Percentiles rank a stretch among this genome's conserved stretches.
These are phyloP conservation scores for Heterobasidion occidentale DNA, from an alignment of 1,284 basidiomycete genomes.

Conservation along the genomic window DNA sequence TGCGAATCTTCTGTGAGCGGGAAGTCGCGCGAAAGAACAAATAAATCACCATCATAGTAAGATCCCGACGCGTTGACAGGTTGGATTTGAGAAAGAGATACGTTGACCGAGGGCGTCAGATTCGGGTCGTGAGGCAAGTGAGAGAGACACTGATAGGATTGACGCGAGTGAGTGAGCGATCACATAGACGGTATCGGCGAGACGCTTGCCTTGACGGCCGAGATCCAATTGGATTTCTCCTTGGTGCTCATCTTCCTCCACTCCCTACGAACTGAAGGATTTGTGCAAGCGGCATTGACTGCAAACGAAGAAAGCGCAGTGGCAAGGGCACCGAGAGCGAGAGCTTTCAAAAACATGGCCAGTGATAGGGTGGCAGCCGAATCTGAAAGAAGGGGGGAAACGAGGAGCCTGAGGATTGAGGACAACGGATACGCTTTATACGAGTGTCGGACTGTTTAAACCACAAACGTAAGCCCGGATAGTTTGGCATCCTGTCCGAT, in stretches of 20 bases:
- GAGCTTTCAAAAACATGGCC: neutral
- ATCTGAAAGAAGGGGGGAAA: neutral
- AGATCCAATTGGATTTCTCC: slow-evolving; percentile 1
- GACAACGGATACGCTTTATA: too few species aligned
- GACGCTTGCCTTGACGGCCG: neutral
- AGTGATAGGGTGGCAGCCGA: neutral
- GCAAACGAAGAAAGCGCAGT: neutral
- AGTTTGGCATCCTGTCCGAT: too few species aligned
- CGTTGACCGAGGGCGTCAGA: slow-evolving; percentile 19
- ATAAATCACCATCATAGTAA: slow-evolving; percentile 22
- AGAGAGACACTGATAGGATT: slow-evolving; percentile 20
- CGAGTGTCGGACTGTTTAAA: too few species aligned
- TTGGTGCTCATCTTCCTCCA: neutral
- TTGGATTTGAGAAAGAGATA: slow-evolving; percentile 19
- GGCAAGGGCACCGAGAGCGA: neutral
- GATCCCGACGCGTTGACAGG: slow-evolving; percentile 24
- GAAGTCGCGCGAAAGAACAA: neutral
- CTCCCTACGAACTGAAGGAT: slow-evolving; percentile 1
- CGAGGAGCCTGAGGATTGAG: neutral
- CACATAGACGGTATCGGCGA: neutral
- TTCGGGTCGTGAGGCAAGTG: slow-evolving; percentile 21
- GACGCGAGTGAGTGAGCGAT: neutral
- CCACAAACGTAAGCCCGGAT: too few species aligned
- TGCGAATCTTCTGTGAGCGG: slow-evolving; percentile 2
- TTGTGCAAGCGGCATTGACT: neutral